Base-by-base conservation (phyloP, 805 yeast species). In the Priceomyces melissophilus region DNA sequence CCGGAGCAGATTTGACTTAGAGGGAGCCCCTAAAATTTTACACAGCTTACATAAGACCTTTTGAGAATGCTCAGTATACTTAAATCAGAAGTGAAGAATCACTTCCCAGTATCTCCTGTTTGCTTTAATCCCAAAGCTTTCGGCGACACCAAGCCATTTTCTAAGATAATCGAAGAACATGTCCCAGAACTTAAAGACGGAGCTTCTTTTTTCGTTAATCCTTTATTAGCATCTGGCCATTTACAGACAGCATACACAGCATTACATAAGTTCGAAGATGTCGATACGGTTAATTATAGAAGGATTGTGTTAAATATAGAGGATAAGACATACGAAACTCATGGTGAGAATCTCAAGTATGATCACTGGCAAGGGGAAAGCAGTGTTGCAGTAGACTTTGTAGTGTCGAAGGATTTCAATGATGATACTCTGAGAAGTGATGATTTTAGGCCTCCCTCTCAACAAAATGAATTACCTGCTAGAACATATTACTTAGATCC, bases 401-500 rank as follows among this genome's bases (percentile, higher is more conserved):
- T 69, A n/a, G 47, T 52, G 9, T 41, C 53, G 4, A 32, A 33
- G 4, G 37, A 39, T 13, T 32, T 30, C 13, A 32, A 34, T 12
- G 13, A 40, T 11, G 61, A 58, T 38, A 40, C 52, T 1, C 15
- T 23, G 27, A 45, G 54, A 10, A 55, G 58, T 49, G 47, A 61
- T 40, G 31, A 57, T 37, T 60, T 41, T 39, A 35, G 65, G 58
- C 62, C 82, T 65, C 36, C 63, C 61, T 50, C 79, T 68, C 61
- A 81, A 67, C 48, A 74, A 62, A 37, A 75, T 69, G 74, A 76
- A 41, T 64, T 83, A 38, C 88, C 84, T 30, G 86, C 87, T 17
- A 68, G 89, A 48, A 82, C 87, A 1, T 73, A 85, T 56, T 84
- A 75, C 54, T 60, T 81, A 44, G 67, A 76, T 17, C 72, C 73